Evolutionary conservation across 495 filamentous ascomycete genomes (phyloP).

Genomic region (Xylaria acuta): DNA sequence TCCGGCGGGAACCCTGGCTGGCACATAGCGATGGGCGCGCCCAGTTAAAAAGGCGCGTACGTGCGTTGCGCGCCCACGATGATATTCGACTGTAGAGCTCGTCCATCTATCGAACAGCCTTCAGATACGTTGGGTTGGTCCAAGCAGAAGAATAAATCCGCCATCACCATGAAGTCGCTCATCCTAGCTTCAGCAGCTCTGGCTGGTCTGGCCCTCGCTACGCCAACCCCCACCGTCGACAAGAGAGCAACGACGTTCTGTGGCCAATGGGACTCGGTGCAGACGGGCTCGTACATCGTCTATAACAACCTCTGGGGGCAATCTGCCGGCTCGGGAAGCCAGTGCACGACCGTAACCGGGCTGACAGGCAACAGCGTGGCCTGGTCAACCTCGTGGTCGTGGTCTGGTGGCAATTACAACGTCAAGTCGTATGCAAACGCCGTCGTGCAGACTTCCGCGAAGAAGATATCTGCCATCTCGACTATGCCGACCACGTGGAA

Average conservation of each 20-base stretch:
- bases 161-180: slow-evolving; percentile 24
- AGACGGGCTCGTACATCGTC: slow-evolving; percentile 56
- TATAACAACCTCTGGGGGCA: slow-evolving; percentile 64
- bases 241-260: slow-evolving; percentile 55
- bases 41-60: background rate
- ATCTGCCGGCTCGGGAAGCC: slow-evolving; percentile 54
- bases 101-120: background rate
- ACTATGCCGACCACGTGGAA: slow-evolving; percentile 60
- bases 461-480: slow-evolving; percentile 55
- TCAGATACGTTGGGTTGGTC: background rate
- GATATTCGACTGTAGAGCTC: background rate
- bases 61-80: background rate
- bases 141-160: background rate
- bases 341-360: slow-evolving; percentile 63
- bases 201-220: slow-evolving; percentile 44
- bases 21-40: background rate
- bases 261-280: slow-evolving; percentile 55
- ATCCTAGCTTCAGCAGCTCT: slow-evolving; percentile 35
- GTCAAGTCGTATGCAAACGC: slow-evolving; percentile 70
- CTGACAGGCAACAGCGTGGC: slow-evolving; percentile 50
- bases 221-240: slow-evolving; percentile 48
- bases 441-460: slow-evolving; percentile 51
- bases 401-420: slow-evolving; percentile 55
- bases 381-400: slow-evolving; percentile 66
- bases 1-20: background rate